Base-by-base conservation (phyloP, 495 filamentous ascomycete species). In the Neurospora pannonica region DNA sequence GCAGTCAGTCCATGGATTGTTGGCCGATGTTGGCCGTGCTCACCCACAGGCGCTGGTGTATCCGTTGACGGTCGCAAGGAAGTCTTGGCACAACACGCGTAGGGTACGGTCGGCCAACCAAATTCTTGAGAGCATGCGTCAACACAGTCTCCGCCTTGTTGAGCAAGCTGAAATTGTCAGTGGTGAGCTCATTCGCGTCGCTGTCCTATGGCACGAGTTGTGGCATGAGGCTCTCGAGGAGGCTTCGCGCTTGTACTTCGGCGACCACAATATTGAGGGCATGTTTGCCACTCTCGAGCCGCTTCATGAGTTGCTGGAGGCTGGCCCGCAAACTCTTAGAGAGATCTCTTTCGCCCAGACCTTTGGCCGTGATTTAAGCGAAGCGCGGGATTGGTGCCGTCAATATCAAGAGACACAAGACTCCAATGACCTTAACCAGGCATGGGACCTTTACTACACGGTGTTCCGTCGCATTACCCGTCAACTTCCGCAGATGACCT, bases 161-260 rank as follows among this genome's bases (percentile, higher is more conserved):
- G 94, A 97, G 77, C 97, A 99, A 80, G 96, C 96, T 13, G 95
- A 97, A 78, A 84, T 95, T 70, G 94, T 99, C 9, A 97, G 94
- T 78, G 90, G 93, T 71, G 96, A 99, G 82, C 87, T 99, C 38
- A 98, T 99, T 79, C 90, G 96, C 71, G 95, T 98, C 73, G 96
- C 97, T 0, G 97, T 99, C 2, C 79, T 98, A 31, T 99, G 96
- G 96, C 96, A 99, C 81, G 96, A 99, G 78, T 91, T 95, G 62
- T 99, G 96, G 96, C 97, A 99, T 76, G 96, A 99, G 82, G 97
- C 92, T n/a, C 87, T 99, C 15, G 96, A 99, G 82, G 97, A 99
- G 83, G 97, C 96, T 4, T 97, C 94, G 7, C 90, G 97, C 70
- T 83, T 97, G 67, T 92, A 91, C 75, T 99, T 99, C 77, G 96